A percentile compares a stretch with the other conserved stretches of the same genome.
Conservation (phyloP, 176 grass and related monocot species). For the Saccharum spontaneum region DNA sequence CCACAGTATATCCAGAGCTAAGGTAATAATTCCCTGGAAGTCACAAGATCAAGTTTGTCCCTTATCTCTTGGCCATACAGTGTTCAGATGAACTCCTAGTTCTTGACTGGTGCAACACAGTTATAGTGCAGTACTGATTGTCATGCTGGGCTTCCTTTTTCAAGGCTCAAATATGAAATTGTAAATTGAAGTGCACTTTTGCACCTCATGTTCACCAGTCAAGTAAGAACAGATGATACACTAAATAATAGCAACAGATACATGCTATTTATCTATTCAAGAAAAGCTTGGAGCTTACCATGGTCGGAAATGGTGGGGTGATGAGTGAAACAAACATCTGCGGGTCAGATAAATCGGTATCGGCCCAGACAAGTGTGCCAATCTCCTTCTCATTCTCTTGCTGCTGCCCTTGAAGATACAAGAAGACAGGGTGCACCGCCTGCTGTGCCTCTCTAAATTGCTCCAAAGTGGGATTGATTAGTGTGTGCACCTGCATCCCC, state of each 20-base stretch:
- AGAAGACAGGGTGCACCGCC: constrained; percentile 46
- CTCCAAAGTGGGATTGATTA: constrained; percentile 63
- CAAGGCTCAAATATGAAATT: constrained; percentile 5
- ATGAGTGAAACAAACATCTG: constrained; percentile 52
- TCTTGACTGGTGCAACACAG: not conserved
- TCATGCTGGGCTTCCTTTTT: not conserved
- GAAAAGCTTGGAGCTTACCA: constrained; percentile 42
- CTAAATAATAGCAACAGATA: constrained; percentile 12
- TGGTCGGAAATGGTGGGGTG: constrained; percentile 53
- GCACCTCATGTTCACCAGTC: not conserved
- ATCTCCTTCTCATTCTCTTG: constrained; percentile 66
- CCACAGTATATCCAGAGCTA: not conserved
- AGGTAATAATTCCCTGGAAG: not conserved
- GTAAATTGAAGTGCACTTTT: not conserved
- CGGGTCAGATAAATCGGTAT: constrained; percentile 47
- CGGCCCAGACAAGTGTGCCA: constrained; percentile 59
- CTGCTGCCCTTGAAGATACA: constrained; percentile 66
- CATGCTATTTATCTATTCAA: not conserved
- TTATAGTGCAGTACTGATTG: not conserved
- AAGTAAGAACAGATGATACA: constrained; percentile 8
- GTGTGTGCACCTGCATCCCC: constrained; percentile 58
- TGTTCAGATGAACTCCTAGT: not conserved
- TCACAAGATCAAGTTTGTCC: not conserved
- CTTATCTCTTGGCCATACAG: not conserved
- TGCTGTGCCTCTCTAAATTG: constrained; percentile 50